phyloP scores from a whole-genome alignment of 768 basidiomycete species.

The Rhizopogon roseolus region DNA sequence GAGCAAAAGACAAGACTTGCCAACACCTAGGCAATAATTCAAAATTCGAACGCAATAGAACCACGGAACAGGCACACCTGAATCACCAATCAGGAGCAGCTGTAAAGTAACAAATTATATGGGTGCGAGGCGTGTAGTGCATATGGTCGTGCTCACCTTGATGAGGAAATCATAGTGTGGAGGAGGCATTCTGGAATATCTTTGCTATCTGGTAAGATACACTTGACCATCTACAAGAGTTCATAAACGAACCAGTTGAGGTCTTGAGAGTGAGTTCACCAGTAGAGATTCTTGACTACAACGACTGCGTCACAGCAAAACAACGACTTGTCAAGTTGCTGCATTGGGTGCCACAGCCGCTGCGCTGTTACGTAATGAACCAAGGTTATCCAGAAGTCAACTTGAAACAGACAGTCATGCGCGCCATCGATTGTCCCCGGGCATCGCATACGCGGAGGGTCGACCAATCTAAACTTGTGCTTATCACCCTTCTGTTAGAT shows the following conservation, averaged over 20 bases:
- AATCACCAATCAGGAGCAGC: constrained; percentile 95
- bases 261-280: background rate
- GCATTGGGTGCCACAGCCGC: constrained; percentile 2
- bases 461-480: too few species aligned
- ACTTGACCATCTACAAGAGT: too few species aligned
- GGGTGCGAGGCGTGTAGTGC: background rate
- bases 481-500: too few species aligned
- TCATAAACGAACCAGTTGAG: background rate
- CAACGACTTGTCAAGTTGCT: background rate
- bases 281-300: background rate
- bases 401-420: too few species aligned
- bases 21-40: constrained; percentile 59
- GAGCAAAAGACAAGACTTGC: constrained; percentile 92
- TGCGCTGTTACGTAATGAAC: background rate
- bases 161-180: constrained; percentile 98
- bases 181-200: constrained; percentile 57
- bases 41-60: constrained; percentile 3
- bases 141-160: constrained; percentile 51
- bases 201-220: background rate
- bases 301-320: background rate
- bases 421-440: too few species aligned
- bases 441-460: too few species aligned
- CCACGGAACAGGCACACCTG: constrained; percentile 45
- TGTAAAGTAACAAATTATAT: constrained; percentile 26
- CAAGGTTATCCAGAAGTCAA: background rate